phyloP scores from a whole-genome alignment of 2,329 filamentous ascomycete genomes.

The Trichophyton benhamiae region DNA sequence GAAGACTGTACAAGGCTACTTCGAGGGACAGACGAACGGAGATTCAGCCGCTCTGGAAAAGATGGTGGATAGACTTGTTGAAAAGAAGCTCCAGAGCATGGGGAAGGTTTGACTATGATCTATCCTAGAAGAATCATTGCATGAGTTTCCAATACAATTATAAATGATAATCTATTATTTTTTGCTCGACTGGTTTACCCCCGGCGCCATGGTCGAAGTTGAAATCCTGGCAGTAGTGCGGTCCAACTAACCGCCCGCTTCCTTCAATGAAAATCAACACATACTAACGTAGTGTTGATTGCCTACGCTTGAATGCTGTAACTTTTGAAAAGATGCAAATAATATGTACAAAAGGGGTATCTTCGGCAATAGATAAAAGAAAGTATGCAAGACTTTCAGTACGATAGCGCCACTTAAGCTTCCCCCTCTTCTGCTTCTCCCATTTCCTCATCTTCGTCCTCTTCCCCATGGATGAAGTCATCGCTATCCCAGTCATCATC shows the following conservation, averaged over 20 bases:
- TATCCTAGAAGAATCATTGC: not conserved
- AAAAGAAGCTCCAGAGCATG: conserved; percentile 44
- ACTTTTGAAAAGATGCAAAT: not conserved
- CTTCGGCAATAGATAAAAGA: not conserved
- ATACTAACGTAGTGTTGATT: not conserved
- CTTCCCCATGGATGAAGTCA: conserved; percentile 36
- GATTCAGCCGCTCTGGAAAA: conserved; percentile 50
- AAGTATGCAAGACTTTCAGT: not conserved
- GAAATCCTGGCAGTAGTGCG: not conserved
- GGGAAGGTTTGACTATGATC: not conserved
- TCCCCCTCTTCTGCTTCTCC: not conserved
- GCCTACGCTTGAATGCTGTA: not conserved
- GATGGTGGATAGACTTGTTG: conserved; percentile 62
- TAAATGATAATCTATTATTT: not conserved
- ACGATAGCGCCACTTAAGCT: not conserved
- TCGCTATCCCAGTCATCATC: conserved; percentile 44
- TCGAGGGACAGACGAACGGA: conserved; percentile 36
- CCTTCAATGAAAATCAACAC: not conserved
- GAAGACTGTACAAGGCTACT: conserved; percentile 76
- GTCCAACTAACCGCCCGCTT: not conserved
- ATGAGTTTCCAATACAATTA: not conserved
- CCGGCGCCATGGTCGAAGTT: not conserved
- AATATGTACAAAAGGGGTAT: not conserved
- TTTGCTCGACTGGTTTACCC: not conserved
- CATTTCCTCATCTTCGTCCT: conserved; percentile 22